phyloP scores from a whole-genome alignment of 257 asterid species.

The Gynochthodes officinalis region DNA sequence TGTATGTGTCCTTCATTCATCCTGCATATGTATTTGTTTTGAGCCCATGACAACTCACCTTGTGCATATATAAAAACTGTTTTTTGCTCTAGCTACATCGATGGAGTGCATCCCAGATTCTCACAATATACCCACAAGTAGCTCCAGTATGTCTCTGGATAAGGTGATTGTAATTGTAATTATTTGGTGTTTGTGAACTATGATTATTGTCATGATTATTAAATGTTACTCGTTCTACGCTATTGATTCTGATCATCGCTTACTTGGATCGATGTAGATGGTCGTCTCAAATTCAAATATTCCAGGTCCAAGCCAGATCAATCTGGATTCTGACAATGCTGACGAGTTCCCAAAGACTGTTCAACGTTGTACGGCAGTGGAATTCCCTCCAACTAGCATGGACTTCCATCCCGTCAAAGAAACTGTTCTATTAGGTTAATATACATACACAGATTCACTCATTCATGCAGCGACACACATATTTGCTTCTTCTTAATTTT shows the following conservation, averaged over 20 bases:
- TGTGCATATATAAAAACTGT: neutral
- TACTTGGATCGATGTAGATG: constrained; percentile 31
- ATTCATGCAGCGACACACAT: too few species aligned
- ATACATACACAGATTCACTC: too few species aligned
- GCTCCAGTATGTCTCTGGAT: constrained; percentile 22
- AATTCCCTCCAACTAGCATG: constrained; percentile 45
- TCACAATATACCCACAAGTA: constrained; percentile 19
- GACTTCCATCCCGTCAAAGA: constrained; percentile 67
- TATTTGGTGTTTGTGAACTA: neutral
- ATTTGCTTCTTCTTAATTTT: too few species aligned
- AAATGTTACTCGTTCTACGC: neutral
- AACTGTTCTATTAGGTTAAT: constrained; percentile 57
- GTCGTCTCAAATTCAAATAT: constrained; percentile 12
- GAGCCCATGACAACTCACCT: neutral
- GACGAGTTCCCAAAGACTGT: constrained; percentile 47
- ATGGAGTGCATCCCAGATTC: constrained; percentile 21
- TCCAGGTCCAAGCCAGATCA: constrained; percentile 18
- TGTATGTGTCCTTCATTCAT: constrained; percentile 20
- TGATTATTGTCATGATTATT: neutral
- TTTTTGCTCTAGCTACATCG: constrained; percentile 21
- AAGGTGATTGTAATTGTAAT: constrained; percentile 39
- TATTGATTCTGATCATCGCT: neutral
- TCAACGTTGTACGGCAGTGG: constrained; percentile 33
- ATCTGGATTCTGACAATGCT: constrained; percentile 22
- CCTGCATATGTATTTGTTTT: neutral